Conservation (phyloP, 2,329 filamentous ascomycete genomes). For the Paracoccidioides brasiliensis region DNA sequence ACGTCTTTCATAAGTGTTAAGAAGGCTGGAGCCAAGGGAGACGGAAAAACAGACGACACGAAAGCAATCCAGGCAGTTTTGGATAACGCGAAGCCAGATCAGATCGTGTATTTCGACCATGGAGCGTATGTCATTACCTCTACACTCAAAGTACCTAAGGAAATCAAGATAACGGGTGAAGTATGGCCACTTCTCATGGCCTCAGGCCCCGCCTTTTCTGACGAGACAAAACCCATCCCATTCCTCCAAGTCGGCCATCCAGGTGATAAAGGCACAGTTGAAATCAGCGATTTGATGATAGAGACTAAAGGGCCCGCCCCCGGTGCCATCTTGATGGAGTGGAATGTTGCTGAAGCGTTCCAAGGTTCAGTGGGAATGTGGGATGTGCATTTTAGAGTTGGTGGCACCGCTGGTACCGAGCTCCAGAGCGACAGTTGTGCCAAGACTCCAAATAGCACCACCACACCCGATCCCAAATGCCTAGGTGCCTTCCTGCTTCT, state of each 20-base stretch:
- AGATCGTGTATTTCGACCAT: conserved; percentile 52
- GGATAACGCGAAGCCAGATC: conserved; percentile 45
- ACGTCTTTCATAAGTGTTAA: conserved; percentile 73
- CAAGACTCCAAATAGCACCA: conserved; percentile 56
- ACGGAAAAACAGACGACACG: conserved; percentile 79
- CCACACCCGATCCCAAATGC: conserved; percentile 53
- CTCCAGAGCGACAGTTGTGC: conserved; percentile 67
- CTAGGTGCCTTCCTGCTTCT: conserved; percentile 57
- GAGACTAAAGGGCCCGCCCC: conserved; percentile 71
- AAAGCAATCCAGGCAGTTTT: conserved; percentile 68
- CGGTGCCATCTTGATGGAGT: conserved; percentile 81
- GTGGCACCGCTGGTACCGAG: conserved; percentile 70
- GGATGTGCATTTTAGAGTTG: conserved; percentile 93
- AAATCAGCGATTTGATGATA: conserved; percentile 80
- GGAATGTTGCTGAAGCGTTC: conserved; percentile 58
- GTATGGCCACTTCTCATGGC: conserved; percentile 87
- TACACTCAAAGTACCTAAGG: conserved; percentile 51
- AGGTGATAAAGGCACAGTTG: conserved; percentile 65
- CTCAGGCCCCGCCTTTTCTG: conserved; percentile 57
- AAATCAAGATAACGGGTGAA: conserved; percentile 80
- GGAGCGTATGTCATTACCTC: conserved; percentile 49
- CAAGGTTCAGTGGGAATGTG: conserved; percentile 69
- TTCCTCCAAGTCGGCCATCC: conserved; percentile 71
- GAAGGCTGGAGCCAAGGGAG: conserved; percentile 68
- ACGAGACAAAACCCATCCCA: conserved; percentile 63